Percentiles rank a stretch among this genome's conserved stretches.
Evolutionary conservation across 257 asterid genomes (phyloP).

Genomic region (Solanum peruvianum): DNA sequence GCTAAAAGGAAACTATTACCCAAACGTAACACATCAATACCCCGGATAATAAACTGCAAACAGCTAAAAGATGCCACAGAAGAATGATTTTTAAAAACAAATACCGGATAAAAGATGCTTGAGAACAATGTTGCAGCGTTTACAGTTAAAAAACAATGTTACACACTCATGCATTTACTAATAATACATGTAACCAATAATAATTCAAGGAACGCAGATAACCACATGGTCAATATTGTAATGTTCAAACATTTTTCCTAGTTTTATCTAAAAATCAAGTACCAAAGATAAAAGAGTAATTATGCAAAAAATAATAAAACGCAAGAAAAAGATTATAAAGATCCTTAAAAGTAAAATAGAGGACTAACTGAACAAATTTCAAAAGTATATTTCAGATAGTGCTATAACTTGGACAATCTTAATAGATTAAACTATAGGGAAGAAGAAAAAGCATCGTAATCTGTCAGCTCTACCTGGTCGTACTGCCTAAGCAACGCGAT

Average conservation of each 20-base stretch:
- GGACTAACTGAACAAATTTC: neutral
- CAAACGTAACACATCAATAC: neutral
- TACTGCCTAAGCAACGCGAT: conserved; percentile 59
- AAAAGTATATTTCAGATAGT: neutral
- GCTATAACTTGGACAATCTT: too few relatives aligned
- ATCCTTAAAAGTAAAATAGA: neutral
- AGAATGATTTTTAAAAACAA: neutral
- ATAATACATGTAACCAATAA: neutral
- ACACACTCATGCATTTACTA: neutral
- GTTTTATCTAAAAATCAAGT: neutral
- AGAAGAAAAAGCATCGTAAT: neutral
- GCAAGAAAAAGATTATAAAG: neutral
- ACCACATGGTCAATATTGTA: neutral
- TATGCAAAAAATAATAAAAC: neutral
- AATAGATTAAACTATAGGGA: neutral
- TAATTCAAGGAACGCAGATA: neutral
- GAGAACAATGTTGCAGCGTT: neutral
- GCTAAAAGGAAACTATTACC: neutral
- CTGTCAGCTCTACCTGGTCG: conserved; percentile 46
- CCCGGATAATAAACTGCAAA: neutral
- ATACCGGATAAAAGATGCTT: neutral
- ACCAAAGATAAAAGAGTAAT: neutral
- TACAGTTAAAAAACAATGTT: neutral
- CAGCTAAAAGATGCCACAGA: neutral
- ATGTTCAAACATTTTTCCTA: neutral